These are phyloP conservation scores for Penicillium griseofulvum DNA, from an alignment of 2,329 filamentous ascomycete species.

Conservation along the genomic window DNA sequence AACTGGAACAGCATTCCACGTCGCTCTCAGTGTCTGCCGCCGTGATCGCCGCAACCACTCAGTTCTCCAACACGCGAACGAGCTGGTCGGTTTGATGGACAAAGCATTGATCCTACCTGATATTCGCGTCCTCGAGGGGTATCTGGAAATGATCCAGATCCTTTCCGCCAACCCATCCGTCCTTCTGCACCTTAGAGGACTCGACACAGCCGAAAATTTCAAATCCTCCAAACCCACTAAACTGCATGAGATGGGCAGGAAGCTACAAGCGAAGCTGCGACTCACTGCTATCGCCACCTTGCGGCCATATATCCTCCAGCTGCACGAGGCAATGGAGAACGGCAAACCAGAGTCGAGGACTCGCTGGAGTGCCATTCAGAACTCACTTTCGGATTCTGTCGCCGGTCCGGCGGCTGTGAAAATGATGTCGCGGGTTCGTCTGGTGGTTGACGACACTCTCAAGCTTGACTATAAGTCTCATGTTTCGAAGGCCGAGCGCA, in stretches of 20 bases:
- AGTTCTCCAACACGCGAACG: constrained; percentile 62
- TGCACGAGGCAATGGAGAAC: constrained; percentile 30
- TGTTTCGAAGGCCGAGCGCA: constrained; percentile 25
- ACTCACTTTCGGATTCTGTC: constrained; percentile 25
- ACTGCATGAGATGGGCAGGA: constrained; percentile 25
- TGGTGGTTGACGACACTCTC: constrained; percentile 38
- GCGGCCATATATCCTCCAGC: constrained; percentile 28
- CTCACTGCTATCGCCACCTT: constrained; percentile 23
- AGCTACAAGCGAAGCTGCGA: constrained; percentile 27
- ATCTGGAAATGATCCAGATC: constrained; percentile 28
- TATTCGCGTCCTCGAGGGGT: constrained; percentile 28
- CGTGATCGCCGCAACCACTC: constrained; percentile 75
- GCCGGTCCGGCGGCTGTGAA: constrained; percentile 21
- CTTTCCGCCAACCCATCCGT: constrained; percentile 28
- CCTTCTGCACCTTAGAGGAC: constrained; percentile 30
- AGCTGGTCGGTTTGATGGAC: constrained; percentile 65
- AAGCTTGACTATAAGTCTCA: constrained; percentile 22
- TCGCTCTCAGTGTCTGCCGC: constrained; percentile 71
- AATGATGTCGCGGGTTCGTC: constrained; percentile 28
- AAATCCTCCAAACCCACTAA: constrained; percentile 6
- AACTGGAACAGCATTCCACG: constrained; percentile 59
- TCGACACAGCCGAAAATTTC: constrained; percentile 18
- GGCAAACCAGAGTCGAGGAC: constrained; percentile 3
- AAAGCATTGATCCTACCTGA: constrained; percentile 30
- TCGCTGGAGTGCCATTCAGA: constrained; percentile 5